A percentile compares a stretch with the other conserved stretches of the same genome.
Evolutionary conservation across 106 monocot genomes (phyloP).

Genomic region (Dendrobium huoshanense): DNA sequence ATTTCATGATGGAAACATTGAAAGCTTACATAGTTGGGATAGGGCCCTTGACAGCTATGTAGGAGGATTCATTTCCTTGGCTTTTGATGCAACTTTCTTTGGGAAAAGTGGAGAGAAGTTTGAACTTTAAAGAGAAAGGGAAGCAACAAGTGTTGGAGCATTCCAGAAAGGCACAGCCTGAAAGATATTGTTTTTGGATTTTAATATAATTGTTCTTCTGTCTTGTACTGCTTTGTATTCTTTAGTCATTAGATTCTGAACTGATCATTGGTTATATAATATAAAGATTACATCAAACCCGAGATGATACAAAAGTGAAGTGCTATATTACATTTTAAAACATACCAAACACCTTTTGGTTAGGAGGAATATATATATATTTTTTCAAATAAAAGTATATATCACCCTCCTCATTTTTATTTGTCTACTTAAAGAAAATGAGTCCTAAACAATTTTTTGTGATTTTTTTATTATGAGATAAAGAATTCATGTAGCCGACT

Average conservation of each 20-base stretch:
- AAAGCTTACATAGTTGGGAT: not conserved
- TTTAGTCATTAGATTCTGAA: not conserved
- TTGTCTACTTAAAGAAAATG: too few species aligned
- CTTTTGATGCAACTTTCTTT: conserved; percentile 2
- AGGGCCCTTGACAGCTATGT: not conserved
- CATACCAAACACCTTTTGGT: too few species aligned
- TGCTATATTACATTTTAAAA: too few species aligned
- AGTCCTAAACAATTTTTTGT: too few species aligned
- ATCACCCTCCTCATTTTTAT: too few species aligned
- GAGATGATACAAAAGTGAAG: not conserved
- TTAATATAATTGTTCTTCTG: not conserved
- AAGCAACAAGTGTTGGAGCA: not conserved
- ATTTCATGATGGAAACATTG: not conserved
- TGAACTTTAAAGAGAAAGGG: not conserved
- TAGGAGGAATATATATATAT: too few species aligned
- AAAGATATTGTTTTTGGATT: conserved; percentile 1
- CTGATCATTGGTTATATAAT: not conserved
- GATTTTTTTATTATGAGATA: too few species aligned
- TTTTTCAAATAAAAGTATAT: not conserved
- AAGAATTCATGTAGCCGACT: too few species aligned
- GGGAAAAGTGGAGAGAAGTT: not conserved
- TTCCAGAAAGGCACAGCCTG: not conserved
- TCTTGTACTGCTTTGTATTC: not conserved
- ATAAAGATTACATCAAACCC: not conserved
- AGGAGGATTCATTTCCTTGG: not conserved